A percentile compares a stretch with the other conserved stretches of the same genome.
Evolutionary conservation across 2,329 filamentous ascomycete species (phyloP).

Genomic region (Huntiella moniliformis): DNA sequence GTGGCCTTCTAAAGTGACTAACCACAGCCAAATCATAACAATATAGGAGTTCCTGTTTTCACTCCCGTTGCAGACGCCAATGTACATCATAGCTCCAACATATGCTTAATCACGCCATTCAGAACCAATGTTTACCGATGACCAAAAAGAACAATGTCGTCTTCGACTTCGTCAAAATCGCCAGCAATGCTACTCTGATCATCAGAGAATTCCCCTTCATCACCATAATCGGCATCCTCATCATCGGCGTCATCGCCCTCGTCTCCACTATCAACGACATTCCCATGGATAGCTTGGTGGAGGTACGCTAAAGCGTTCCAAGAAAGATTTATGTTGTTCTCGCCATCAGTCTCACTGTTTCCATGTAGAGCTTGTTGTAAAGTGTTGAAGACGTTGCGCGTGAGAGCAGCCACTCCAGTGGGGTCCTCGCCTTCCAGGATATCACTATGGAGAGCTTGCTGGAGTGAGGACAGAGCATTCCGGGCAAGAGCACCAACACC

Average conservation of each 20-base stretch:
- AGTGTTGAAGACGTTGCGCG: constrained; percentile 7
- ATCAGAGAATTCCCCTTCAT: constrained; percentile 23
- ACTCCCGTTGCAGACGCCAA: neutral
- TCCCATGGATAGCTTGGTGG: constrained; percentile 14
- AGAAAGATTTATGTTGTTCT: constrained; percentile 17
- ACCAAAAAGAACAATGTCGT: constrained; percentile 31
- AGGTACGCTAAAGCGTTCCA: constrained; percentile 7
- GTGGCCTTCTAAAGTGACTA: no score
- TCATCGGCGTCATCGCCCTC: constrained; percentile 12
- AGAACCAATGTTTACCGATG: constrained; percentile 21
- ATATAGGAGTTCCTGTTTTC: constrained; percentile 2
- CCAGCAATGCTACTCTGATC: constrained; percentile 25
- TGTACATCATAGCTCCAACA: neutral
- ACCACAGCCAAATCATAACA: neutral
- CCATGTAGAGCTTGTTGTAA: constrained; percentile 9
- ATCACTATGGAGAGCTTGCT: constrained; percentile 10
- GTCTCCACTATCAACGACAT: constrained; percentile 21
- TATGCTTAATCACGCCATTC: neutral
- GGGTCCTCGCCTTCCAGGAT: constrained; percentile 8
- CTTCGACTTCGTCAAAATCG: constrained; percentile 29
- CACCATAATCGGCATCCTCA: constrained; percentile 13
- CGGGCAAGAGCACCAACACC: constrained; percentile 6
- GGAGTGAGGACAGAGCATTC: constrained; percentile 7
- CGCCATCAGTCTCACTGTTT: constrained; percentile 29
- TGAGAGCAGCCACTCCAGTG: constrained; percentile 8